Evolutionary conservation across 352 stramenopile species (phyloP).

Genomic region (Globisporangium emineosum): DNA sequence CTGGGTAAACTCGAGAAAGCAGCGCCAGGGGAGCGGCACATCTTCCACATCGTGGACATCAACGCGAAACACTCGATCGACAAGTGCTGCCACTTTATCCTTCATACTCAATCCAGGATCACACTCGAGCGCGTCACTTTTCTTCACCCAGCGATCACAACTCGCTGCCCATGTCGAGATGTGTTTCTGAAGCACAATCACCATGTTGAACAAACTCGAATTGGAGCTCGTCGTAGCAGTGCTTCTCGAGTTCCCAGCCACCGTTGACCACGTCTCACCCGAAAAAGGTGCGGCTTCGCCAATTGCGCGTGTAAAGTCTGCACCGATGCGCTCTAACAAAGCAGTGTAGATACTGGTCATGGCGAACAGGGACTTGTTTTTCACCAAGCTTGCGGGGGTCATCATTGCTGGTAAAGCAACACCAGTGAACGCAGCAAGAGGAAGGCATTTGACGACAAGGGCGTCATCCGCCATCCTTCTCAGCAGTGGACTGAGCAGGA

Average conservation of each 20-base stretch:
- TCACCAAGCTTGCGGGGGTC: background rate
- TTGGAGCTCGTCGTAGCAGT: background rate
- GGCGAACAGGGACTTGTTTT: background rate
- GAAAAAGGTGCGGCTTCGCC: background rate
- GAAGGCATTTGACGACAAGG: constrained; percentile 41
- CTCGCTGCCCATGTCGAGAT: constrained; percentile 54
- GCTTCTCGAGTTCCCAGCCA: background rate
- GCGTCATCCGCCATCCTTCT: constrained; percentile 64
- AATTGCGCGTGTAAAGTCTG: constrained; percentile 12
- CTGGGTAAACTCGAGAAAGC: constrained; percentile 44
- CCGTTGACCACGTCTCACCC: background rate
- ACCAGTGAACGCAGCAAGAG: constrained; percentile 5
- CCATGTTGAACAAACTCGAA: constrained; percentile 18
- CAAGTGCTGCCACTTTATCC: constrained; percentile 19
- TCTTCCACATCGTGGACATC: constrained; percentile 22
- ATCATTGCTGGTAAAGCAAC: background rate
- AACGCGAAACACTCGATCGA: constrained; percentile 38
- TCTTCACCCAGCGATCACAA: constrained; percentile 23
- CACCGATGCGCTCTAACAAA: constrained; percentile 6
- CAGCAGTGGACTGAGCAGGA: constrained; percentile 60
- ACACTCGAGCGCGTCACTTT: background rate
- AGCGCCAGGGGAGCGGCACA: constrained; percentile 39
- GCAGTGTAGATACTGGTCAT: constrained; percentile 16
- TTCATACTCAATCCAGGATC: constrained; percentile 15
- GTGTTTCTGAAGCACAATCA: constrained; percentile 65